Evolutionary conservation across 2,329 filamentous ascomycete genomes (phyloP).

Genomic region (Xylaria multiplex): DNA sequence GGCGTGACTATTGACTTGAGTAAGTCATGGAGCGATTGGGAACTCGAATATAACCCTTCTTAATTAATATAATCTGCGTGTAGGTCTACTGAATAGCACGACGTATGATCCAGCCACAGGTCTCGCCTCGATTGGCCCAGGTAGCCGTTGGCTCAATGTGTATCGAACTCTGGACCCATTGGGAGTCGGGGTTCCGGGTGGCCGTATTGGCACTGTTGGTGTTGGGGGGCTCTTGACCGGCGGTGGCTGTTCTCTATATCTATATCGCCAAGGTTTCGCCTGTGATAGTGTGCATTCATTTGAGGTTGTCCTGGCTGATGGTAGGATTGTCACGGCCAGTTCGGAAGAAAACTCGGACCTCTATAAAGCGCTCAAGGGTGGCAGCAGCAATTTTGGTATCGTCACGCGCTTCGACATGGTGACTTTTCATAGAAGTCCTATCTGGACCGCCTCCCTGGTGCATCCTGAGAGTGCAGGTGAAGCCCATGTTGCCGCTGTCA

Average conservation of each 20-base stretch:
- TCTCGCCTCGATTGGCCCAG: slow-evolving; percentile 1
- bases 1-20: too few species aligned
- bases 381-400: slow-evolving; percentile 17
- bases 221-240: too few species aligned
- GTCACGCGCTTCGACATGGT: background rate
- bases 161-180: too few species aligned
- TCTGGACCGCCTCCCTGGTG: too few species aligned
- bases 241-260: too few species aligned
- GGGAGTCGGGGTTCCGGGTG: slow-evolving; percentile 10
- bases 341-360: background rate
- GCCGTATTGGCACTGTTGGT: slow-evolving; percentile 16
- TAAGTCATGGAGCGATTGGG: too few species aligned
- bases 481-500: too few species aligned
- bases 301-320: background rate
- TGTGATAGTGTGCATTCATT: too few species aligned
- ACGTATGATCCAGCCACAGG: background rate
- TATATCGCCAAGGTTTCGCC: too few species aligned
- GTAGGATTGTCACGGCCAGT: background rate
- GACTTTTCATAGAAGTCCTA: too few species aligned
- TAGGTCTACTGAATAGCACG: too few species aligned
- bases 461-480: background rate
- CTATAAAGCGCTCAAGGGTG: slow-evolving; percentile 16
- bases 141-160: background rate
- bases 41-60: too few species aligned
- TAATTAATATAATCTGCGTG: slow-evolving; percentile 1